These are phyloP conservation scores for Betula pendula DNA, from an alignment of 306 rosid species.

Conservation along the genomic window DNA sequence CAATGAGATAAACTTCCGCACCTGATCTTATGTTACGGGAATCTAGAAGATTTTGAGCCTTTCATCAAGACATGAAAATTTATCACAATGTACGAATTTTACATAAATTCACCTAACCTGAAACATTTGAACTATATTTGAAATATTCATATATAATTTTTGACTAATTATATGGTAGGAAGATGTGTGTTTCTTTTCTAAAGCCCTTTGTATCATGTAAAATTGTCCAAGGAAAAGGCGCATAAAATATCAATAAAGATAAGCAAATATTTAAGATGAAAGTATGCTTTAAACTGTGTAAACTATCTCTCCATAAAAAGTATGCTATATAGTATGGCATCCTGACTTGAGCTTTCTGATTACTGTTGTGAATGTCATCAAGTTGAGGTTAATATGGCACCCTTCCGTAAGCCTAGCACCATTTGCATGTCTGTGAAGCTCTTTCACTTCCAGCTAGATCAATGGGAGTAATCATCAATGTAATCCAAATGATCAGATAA, in stretches of 20 bases:
- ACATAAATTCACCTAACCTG: neutral
- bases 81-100: neutral
- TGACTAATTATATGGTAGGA: neutral
- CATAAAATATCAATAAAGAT: neutral
- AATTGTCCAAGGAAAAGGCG: neutral
- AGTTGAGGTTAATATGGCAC: constrained; percentile 97
- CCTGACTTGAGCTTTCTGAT: constrained; percentile 96
- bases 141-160: neutral
- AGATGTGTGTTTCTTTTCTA: neutral
- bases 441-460: constrained; percentile 99
- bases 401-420: constrained; percentile 99
- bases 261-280: neutral
- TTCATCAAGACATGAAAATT: neutral
- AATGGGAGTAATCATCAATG: constrained; percentile 1
- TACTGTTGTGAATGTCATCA: constrained; percentile 99
- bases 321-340: constrained; percentile 5
- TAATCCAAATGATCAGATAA: constrained; percentile 3
- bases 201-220: neutral
- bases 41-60: no score
- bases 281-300: neutral
- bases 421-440: constrained; percentile 95
- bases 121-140: neutral
- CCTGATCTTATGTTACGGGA: no score
- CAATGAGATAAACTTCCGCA: no score
- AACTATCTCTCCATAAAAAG: neutral